A percentile compares a stretch with the other conserved stretches of the same genome.
phyloP scores from a whole-genome alignment of 129 eudicot species.

The Lactuca saligna region DNA sequence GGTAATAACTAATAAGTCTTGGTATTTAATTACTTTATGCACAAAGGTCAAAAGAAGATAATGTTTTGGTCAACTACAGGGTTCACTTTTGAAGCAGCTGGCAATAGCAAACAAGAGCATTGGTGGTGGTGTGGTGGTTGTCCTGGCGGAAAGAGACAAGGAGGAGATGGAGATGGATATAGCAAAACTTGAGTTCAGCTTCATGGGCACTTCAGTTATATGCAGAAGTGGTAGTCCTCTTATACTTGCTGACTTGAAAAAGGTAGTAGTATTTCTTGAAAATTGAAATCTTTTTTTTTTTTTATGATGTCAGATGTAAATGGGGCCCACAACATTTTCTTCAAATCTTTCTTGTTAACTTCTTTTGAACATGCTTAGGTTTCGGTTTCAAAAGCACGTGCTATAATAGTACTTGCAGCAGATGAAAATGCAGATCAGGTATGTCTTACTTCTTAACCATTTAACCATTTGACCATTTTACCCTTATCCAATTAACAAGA shows the following conservation, averaged over 20 bases:
- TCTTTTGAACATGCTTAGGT: slow-evolving; percentile 43
- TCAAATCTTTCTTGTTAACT: neutral
- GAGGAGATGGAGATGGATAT: slow-evolving; percentile 99
- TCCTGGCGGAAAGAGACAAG: slow-evolving; percentile 95
- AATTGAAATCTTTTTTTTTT: neutral
- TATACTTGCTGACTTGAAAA: slow-evolving; percentile 95
- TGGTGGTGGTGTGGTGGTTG: slow-evolving; percentile 95
- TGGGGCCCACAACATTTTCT: neutral
- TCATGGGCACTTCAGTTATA: slow-evolving; percentile 94
- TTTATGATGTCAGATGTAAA: no score
- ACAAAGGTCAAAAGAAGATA: neutral
- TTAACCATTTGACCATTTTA: neutral
- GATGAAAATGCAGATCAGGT: slow-evolving; percentile 99
- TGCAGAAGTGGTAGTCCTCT: slow-evolving; percentile 99
- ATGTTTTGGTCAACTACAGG: slow-evolving; percentile 48
- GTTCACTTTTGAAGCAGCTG: slow-evolving; percentile 93
- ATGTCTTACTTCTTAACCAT: neutral
- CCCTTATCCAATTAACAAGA: neutral
- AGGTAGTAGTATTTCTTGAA: slow-evolving; percentile 34
- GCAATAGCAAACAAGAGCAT: slow-evolving; percentile 97
- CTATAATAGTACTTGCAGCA: slow-evolving; percentile 91
- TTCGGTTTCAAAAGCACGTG: slow-evolving; percentile 98
- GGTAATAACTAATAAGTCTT: slow-evolving; percentile 33
- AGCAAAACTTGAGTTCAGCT: slow-evolving; percentile 87
- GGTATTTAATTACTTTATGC: slow-evolving; percentile 15